Percentiles rank a stretch among this genome's conserved stretches.
These are phyloP conservation scores for Pyrus pyrifolia DNA, from an alignment of 306 rosid genomes.

Conservation along the genomic window DNA sequence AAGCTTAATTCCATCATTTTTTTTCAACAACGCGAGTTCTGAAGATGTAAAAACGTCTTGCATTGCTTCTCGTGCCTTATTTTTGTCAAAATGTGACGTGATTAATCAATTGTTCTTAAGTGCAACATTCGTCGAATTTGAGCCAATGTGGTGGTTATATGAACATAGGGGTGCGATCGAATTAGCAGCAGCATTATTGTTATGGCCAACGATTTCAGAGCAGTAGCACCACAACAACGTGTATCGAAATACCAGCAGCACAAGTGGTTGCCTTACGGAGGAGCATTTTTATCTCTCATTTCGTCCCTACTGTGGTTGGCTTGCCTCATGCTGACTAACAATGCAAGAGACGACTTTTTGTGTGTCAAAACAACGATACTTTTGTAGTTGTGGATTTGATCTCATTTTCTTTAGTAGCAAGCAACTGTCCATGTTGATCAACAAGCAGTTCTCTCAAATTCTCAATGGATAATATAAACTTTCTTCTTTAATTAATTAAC, in stretches of 20 bases:
- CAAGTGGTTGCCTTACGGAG: not conserved
- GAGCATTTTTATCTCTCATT: not conserved
- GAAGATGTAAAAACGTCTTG: not conserved
- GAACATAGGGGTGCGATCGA: not conserved
- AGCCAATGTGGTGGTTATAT: not conserved
- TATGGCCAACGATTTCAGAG: not conserved
- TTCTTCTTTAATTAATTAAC: too few relatives aligned
- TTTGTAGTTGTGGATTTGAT: too few relatives aligned
- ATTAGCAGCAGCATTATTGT: not conserved
- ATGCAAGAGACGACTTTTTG: not conserved
- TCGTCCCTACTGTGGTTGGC: not conserved
- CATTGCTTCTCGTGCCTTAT: not conserved
- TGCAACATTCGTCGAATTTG: not conserved
- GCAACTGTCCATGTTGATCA: too few relatives aligned
- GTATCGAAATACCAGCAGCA: not conserved
- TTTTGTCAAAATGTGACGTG: not conserved
- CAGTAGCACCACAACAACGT: not conserved
- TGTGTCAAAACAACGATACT: too few relatives aligned
- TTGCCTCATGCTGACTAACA: not conserved
- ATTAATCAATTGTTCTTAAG: not conserved
- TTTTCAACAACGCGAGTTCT: not conserved
- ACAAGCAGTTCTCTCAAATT: too few relatives aligned
- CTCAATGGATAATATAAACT: too few relatives aligned
- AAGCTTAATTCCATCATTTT: too few relatives aligned
- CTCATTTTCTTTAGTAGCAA: too few relatives aligned